Percentiles rank a stretch among this genome's conserved stretches.
Conservation (phyloP, 306 rosid genomes). For the Vigna angularis region DNA sequence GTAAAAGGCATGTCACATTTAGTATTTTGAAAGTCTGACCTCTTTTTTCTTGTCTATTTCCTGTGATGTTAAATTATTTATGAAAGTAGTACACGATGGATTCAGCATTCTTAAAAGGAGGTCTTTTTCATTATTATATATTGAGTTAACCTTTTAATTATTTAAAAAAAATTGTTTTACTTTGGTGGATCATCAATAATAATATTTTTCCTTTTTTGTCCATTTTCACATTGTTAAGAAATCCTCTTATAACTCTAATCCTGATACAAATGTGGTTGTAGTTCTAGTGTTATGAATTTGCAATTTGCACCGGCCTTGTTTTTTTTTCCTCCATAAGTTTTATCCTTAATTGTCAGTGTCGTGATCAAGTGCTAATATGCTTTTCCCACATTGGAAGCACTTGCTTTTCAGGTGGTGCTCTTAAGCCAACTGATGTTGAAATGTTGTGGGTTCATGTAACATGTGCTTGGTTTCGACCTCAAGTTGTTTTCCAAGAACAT, state of each 20-base stretch:
- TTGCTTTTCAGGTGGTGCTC: constrained; percentile 84
- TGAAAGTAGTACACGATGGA: constrained; percentile 26
- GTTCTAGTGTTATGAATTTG: constrained; percentile 20
- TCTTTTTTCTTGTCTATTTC: constrained; percentile 28
- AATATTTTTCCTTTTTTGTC: not conserved
- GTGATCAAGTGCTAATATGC: constrained; percentile 30
- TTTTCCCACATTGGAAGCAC: constrained; percentile 11
- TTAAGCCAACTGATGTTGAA: constrained; percentile 96
- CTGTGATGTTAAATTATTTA: constrained; percentile 10
- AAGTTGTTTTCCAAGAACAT: constrained; percentile 71
- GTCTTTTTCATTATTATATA: constrained; percentile 30
- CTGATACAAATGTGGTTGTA: constrained; percentile 23
- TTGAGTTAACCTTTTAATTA: not conserved
- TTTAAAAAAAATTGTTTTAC: constrained; percentile 2
- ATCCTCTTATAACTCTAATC: not conserved
- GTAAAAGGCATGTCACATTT: constrained; percentile 70
- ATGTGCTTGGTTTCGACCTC: constrained; percentile 96
- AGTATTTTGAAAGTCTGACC: constrained; percentile 42
- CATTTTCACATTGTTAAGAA: constrained; percentile 16
- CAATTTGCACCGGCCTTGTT: constrained; percentile 9
- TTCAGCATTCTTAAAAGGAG: constrained; percentile 23
- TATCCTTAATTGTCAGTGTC: constrained; percentile 21
- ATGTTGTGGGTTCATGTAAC: constrained; percentile 91
- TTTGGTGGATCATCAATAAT: constrained; percentile 30
- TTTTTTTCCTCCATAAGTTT: constrained; percentile 8